Evolutionary conservation across 257 asterid species (phyloP).

Genomic region (Solanum etuberosum): DNA sequence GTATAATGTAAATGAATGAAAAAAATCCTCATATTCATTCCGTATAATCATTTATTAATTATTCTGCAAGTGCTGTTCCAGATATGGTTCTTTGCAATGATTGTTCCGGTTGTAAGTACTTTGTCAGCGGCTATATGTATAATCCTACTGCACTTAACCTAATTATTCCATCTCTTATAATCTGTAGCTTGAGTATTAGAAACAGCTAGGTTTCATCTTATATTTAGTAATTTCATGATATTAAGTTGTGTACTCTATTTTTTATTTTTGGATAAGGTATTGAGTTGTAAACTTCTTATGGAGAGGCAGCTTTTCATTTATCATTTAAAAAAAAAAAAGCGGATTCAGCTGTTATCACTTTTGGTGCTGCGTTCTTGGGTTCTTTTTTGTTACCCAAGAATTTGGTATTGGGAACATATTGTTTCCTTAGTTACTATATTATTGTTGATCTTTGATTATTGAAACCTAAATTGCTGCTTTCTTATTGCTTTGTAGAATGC

Average conservation of each 20-base stretch:
- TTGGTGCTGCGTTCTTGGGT: not conserved
- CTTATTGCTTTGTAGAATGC: slow-evolving; percentile 44
- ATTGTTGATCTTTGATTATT: not conserved
- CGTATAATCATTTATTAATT: not conserved
- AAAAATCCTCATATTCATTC: not conserved
- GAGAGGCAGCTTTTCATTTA: not conserved
- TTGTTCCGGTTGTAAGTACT: not conserved
- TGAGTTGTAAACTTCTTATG: not conserved
- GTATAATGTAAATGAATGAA: not conserved
- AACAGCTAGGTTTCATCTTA: not conserved
- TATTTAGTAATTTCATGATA: not conserved
- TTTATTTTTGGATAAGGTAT: not conserved
- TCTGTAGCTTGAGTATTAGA: not conserved
- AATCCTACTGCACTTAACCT: not conserved
- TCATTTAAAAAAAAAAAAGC: not conserved
- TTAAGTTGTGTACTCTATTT: not conserved
- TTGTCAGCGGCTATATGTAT: not conserved
- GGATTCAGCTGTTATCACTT: not conserved
- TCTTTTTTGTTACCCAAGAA: not conserved
- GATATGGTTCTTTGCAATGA: not conserved
- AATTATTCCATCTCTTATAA: not conserved
- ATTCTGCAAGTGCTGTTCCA: not conserved
- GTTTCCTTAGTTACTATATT: not conserved
- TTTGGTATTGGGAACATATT: not conserved
- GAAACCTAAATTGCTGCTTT: slow-evolving; percentile 5